Base-by-base conservation (phyloP, 177 flowering plant genomes). In the Vitis hybrid region DNA sequence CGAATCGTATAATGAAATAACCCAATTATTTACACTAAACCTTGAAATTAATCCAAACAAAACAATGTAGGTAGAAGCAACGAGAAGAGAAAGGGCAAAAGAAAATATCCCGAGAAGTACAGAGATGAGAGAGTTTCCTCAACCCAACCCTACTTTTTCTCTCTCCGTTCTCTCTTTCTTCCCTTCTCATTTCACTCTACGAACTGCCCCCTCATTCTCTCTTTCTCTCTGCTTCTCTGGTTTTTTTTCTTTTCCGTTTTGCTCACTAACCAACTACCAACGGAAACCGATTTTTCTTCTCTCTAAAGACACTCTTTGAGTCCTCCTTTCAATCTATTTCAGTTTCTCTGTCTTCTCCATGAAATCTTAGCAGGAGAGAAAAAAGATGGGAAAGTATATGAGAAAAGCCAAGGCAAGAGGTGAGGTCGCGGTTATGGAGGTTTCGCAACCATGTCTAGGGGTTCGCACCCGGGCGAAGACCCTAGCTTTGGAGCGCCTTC, bases 401-500 rank as follows among this genome's bases (percentile, higher is more conserved):
- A 74, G 81, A 74, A 85, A 85, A 73, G 59, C 80, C n/a, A 85
- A 79, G 50, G 4, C 76, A 29, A 22, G 75, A 1, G 82, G 67
- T 3, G 85, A 82, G 14, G 50, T 78, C 0, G 79, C 81, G 3
- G 72, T 80, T 9, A 73, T 77, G 79, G 85, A 79, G 22, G 53
- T 76, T 8, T 50, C 78, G 0, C 79, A 68, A 52, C 67, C 85
- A 7, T 59, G 80, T 2, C 69, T 77, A 13, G 88, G 88, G 1
- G 87, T 84, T 48, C 82, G 82, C 1, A 83, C 86, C 2, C 71
- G 88, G 2, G 86, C 88, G 9, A 80, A 74, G 67, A 80, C 88
- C 72, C 75, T 83, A 22, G 88, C 88, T 49, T 72, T 81, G 9
- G 77, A 82, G 73, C 59, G 73, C 39, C 81, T 74, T 26, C 80